phyloP scores from a whole-genome alignment of 2,329 filamentous ascomycete genomes.

The Fusarium nisikadoi region DNA sequence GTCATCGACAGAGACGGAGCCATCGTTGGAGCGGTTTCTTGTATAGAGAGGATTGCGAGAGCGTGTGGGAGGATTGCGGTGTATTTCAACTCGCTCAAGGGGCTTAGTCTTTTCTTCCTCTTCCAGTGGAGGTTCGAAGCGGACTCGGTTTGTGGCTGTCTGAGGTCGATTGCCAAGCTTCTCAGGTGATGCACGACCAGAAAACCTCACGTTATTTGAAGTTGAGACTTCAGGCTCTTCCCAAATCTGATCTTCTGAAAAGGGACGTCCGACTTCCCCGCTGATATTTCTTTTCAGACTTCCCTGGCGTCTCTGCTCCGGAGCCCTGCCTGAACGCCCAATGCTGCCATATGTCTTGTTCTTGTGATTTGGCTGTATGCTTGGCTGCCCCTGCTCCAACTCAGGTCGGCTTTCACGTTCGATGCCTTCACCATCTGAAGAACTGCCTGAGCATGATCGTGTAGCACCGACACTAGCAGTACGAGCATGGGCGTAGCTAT shows the following conservation, averaged over 20 bases:
- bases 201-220: conserved; percentile 18
- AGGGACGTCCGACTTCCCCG: conserved; percentile 72
- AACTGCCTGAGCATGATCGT: conserved; percentile 64
- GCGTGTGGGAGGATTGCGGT: conserved; percentile 84
- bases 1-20: conserved; percentile 49
- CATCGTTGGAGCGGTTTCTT: conserved; percentile 63
- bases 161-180: conserved; percentile 49
- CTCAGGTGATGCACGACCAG: conserved; percentile 48
- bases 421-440: conserved; percentile 58
- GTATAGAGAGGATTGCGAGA: conserved; percentile 85
- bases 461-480: conserved; percentile 65
- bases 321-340: conserved; percentile 49
- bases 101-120: conserved; percentile 51
- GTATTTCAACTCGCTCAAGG: conserved; percentile 74
- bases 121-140: conserved; percentile 56
- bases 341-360: conserved; percentile 57
- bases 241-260: conserved; percentile 85
- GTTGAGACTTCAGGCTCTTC: conserved; percentile 76
- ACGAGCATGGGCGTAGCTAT: conserved; percentile 76
- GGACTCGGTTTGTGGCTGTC: conserved; percentile 48
- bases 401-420: conserved; percentile 48
- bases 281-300: conserved; percentile 77
- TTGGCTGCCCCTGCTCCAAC: conserved; percentile 35
- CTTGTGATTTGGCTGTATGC: conserved; percentile 38
- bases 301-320: conserved; percentile 66